Evolutionary conservation across 441 rosid genomes (phyloP).

Genomic region (Macaranga tanarius): DNA sequence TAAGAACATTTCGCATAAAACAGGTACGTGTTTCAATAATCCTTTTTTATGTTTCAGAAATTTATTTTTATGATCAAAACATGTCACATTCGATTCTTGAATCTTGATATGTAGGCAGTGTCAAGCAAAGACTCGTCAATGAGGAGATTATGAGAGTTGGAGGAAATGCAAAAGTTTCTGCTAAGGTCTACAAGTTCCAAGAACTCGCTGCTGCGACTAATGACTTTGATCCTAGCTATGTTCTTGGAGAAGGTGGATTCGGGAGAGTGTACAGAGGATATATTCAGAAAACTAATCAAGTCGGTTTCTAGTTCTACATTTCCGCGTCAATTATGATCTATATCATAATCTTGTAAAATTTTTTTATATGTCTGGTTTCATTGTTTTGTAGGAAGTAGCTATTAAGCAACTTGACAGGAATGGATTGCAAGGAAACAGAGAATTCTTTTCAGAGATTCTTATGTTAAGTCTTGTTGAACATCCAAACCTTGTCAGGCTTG

Average conservation of each 20-base stretch:
- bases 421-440: slow-evolving; percentile 87
- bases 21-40: slow-evolving; percentile 17
- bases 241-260: slow-evolving; percentile 92
- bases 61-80: background rate
- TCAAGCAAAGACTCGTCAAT: slow-evolving; percentile 56
- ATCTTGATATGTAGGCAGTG: slow-evolving; percentile 41
- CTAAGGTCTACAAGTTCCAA: slow-evolving; percentile 50
- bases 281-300: slow-evolving; percentile 43
- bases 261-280: slow-evolving; percentile 81
- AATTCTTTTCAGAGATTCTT: slow-evolving; percentile 78
- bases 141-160: slow-evolving; percentile 62
- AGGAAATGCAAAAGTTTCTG: slow-evolving; percentile 62
- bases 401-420: slow-evolving; percentile 85
- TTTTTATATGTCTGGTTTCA: slow-evolving; percentile 3
- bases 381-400: slow-evolving; percentile 56
- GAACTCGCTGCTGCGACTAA: slow-evolving; percentile 64
- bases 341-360: background rate
- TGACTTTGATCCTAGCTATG: slow-evolving; percentile 49
- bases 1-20: slow-evolving; percentile 24
- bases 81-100: background rate
- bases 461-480: slow-evolving; percentile 75
- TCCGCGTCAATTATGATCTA: background rate
- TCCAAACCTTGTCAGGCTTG: slow-evolving; percentile 65
- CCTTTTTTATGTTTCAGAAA: background rate
- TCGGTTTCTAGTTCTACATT: background rate